Evolutionary conservation across 106 monocot genomes (phyloP).

Genomic region (Phalaenopsis equestris): DNA sequence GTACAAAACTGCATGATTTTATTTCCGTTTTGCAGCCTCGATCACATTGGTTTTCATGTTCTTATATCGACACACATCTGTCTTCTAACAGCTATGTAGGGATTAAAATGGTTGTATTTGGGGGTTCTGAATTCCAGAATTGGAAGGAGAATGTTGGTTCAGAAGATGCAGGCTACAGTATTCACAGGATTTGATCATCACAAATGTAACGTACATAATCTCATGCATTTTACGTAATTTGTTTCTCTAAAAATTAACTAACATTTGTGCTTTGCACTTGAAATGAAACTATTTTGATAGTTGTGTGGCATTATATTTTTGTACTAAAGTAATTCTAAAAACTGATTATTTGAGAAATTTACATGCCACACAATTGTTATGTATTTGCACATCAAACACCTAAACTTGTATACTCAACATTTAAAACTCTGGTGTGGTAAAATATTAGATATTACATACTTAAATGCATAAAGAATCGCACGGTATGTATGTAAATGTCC

Average conservation of each 20-base stretch:
- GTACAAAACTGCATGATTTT: background rate
- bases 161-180: constrained; percentile 64
- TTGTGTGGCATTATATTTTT: too few species aligned
- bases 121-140: constrained; percentile 58
- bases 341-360: background rate
- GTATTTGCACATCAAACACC: too few species aligned
- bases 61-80: background rate
- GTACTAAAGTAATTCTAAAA: background rate
- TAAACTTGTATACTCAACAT: too few species aligned
- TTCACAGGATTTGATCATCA: constrained; percentile 53
- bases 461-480: too few species aligned
- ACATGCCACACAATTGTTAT: too few species aligned
- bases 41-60: background rate
- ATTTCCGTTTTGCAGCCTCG: background rate
- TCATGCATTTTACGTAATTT: background rate
- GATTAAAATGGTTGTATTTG: constrained; percentile 79
- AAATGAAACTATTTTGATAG: too few species aligned
- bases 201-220: background rate
- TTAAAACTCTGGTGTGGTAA: too few species aligned
- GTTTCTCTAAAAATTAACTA: background rate
- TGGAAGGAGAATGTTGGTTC: constrained; percentile 66
- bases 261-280: too few species aligned
- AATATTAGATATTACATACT: too few species aligned
- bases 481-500: too few species aligned
- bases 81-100: constrained; percentile 57